phyloP scores from a whole-genome alignment of 2,329 filamentous ascomycete genomes.

The Alternaria tenuissima region DNA sequence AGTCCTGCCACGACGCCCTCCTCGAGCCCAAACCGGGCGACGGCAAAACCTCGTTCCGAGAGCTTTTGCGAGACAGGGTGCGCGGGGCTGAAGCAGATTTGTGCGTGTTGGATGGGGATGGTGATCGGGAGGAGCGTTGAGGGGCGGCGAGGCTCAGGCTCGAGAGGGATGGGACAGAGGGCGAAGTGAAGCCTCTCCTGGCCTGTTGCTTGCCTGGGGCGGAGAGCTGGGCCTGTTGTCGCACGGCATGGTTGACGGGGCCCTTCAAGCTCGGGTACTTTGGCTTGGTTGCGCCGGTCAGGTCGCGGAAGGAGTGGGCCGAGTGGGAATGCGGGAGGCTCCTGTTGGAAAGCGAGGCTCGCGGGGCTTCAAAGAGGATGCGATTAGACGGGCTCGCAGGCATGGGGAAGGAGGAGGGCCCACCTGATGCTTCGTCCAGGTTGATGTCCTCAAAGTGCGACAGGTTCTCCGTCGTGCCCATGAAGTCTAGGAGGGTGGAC shows the following conservation, averaged over 20 bases:
- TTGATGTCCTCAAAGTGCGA: constrained; percentile 94
- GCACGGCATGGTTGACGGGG: constrained; percentile 47
- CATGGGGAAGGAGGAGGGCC: constrained; percentile 56
- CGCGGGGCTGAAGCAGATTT: constrained; percentile 36
- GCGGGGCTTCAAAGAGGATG: constrained; percentile 42
- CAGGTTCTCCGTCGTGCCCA: constrained; percentile 67
- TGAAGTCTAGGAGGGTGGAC: constrained; percentile 72
- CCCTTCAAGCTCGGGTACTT: constrained; percentile 53
- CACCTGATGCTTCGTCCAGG: constrained; percentile 68
- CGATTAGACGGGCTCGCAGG: constrained; percentile 38
- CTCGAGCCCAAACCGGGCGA: constrained; percentile 43
- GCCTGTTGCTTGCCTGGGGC: constrained; percentile 49
- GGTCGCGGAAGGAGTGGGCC: constrained; percentile 48
- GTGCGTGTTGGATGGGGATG: constrained; percentile 45
- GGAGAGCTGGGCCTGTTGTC: constrained; percentile 46
- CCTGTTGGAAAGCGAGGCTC: constrained; percentile 26
- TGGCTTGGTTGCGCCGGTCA: constrained; percentile 48
- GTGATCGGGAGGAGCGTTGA: constrained; percentile 46
- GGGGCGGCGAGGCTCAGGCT: constrained; percentile 43
- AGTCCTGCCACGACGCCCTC: constrained; percentile 71
- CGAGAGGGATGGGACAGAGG: constrained; percentile 46
- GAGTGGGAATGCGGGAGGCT: constrained; percentile 30
- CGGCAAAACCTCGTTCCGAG: constrained; percentile 43
- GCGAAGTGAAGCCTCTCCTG: constrained; percentile 54
- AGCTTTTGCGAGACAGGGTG: constrained; percentile 46